Percentiles rank a stretch among this genome's conserved stretches.
These are phyloP conservation scores for Botrytis fabae DNA, from an alignment of 2,329 filamentous ascomycete genomes.

Conservation along the genomic window DNA sequence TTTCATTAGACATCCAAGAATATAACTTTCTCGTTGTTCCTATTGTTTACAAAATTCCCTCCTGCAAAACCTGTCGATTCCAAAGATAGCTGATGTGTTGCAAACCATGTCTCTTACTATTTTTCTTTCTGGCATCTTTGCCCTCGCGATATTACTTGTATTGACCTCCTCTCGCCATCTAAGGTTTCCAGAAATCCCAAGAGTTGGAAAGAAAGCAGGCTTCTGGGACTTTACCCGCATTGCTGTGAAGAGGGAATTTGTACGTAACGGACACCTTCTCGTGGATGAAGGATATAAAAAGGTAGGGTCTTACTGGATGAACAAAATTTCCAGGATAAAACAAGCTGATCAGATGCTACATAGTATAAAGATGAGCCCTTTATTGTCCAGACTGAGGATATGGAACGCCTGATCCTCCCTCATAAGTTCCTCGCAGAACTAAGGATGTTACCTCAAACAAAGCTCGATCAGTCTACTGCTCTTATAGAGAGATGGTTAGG, in stretches of 20 bases:
- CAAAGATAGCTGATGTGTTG: background rate
- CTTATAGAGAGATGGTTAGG: constrained; percentile 13
- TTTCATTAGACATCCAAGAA: background rate
- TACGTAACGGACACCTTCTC: background rate
- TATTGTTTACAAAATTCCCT: too few relatives aligned
- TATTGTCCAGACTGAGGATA: constrained; percentile 5
- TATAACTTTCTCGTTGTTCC: background rate
- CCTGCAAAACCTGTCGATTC: background rate
- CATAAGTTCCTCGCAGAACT: constrained; percentile 6
- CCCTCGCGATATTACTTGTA: background rate
- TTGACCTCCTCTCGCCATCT: background rate
- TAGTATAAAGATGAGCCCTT: constrained; percentile 10
- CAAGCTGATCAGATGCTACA: background rate
- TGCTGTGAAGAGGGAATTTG: background rate
- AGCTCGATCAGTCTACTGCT: constrained; percentile 15
- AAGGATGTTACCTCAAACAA: constrained; percentile 8
- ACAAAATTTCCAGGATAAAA: background rate
- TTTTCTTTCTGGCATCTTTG: background rate
- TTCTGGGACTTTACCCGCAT: background rate
- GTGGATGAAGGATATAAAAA: constrained; percentile 1
- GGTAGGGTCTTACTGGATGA: background rate
- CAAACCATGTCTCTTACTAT: background rate
- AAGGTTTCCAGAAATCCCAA: background rate
- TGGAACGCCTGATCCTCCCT: constrained; percentile 2
- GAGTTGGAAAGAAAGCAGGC: background rate